Evolutionary conservation across 169 alveolate species (phyloP), one percentile per base, ranked within the genome.

Genomic region (Cryptosporidium andersoni): DNA sequence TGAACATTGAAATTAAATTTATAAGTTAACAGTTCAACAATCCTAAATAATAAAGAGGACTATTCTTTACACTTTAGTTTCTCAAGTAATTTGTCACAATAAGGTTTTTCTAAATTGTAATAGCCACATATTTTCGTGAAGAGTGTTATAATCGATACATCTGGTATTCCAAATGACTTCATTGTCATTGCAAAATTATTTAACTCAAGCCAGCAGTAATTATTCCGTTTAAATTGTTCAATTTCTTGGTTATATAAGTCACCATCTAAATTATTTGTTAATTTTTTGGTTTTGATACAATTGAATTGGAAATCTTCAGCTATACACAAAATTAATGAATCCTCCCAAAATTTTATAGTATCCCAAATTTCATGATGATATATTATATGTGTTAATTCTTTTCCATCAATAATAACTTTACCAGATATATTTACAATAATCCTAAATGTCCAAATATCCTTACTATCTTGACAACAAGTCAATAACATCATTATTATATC

Each of bases 141-240:
- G 11, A 74, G 37, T 40, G 85, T 74, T 43, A 74, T 74, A 36
- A 74, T 74, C 2, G 85, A 68, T 37, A 74, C 16, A 47, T 74
- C 85, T 1, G 85, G 85, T 58, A 74, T 74, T 9, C 85, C 85
- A 55, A 74, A 74, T 45, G 34, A 58, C n/a, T 49, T 74, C 85
- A 74, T 74, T 74, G 60, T 58, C 16, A 11, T 58, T 12, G 85
- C 14, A 2, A 74, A 58, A 6, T 7, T 74, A 8, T 74, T 63
- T 12, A 58, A 43, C 36, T 60, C 60, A 42, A 43, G 45, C 16
- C 55, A 43, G 40, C 14, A 43, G 25, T 58, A 55, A 60, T n/a
- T 48, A 25, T 34, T 58, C 12, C 55, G 48, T 74, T 63, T 74
- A 14, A 74, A 74, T 58, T 74, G 55, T 45, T 74, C 74, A 74